Base-by-base conservation (phyloP, 2,329 filamentous ascomycete species). In the Coleophoma crateriformis region DNA sequence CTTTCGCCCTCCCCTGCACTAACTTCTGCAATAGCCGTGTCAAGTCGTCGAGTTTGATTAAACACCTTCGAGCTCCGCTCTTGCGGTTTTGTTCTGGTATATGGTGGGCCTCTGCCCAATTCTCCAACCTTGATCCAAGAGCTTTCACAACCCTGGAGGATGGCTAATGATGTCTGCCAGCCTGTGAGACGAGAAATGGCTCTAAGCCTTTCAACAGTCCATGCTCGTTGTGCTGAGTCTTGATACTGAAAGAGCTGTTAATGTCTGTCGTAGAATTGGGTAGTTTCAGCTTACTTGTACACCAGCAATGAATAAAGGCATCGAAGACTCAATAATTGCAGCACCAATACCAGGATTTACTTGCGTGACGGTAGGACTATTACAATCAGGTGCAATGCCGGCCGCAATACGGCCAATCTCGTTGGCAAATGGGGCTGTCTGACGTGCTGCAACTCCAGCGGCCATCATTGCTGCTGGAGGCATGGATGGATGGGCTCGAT, bases 401-500 rank as follows among this genome's bases (percentile, higher is more conserved):
- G 87, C 88, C 2, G 84, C 80, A 49, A 97, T 92, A 19, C 86
- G 82, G 7, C 90, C 91, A 51, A 96, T 82, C 55, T 85, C 77
- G 53, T 83, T 83, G 1, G 90, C 88, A 66, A 82, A 87, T 0
- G 71, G 71, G 3, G 77, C 80, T 1, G 92, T 96, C 45, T 87
- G 79, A 13, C 73, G 72, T 1, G 90, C 89, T 10, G 87, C 83
- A 55, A 95, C 77, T 7, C 85, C 87, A 0, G 90, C 90, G 3
- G 94, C 90, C 60, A 90, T 81, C 81, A 95, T 90, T 34, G 90
- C 87, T 8, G 91, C 84, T 0, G 92, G 90, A 1, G 91, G 92
- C 90, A 96, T 96, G 20, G 80, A 81, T 0, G 94, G 94, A 58
- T 96, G 91, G 1, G 84, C 77, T 33, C 94, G 80, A 51, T 92